Percentiles rank a stretch among this genome's conserved stretches.
phyloP scores from a whole-genome alignment of 2,329 filamentous ascomycete species.

The Lasiodiplodia citricola region DNA sequence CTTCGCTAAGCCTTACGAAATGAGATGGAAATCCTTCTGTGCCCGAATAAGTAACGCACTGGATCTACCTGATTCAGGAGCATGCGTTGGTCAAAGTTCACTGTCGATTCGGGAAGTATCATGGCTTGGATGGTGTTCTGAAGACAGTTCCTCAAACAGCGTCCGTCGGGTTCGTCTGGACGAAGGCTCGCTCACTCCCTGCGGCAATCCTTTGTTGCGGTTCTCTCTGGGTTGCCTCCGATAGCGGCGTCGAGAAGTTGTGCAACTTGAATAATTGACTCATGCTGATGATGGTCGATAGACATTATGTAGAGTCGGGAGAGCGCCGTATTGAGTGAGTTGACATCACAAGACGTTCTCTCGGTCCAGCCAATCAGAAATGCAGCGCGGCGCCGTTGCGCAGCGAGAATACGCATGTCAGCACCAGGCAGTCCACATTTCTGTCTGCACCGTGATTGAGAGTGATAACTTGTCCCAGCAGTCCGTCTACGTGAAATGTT shows the following conservation, averaged over 20 bases:
- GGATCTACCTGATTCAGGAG: neutral
- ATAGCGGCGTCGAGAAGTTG: neutral
- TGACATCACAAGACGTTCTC: neutral
- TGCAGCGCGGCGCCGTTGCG: neutral
- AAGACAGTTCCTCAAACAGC: neutral
- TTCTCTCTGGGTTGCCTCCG: neutral
- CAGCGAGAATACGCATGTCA: neutral
- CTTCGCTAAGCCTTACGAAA: neutral
- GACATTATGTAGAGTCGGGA: neutral
- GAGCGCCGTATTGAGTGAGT: neutral
- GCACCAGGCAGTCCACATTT: neutral
- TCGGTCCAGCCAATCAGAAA: neutral
- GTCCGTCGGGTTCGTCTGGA: neutral
- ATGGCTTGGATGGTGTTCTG: neutral
- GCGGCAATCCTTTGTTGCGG: neutral
- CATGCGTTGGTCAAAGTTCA: neutral
- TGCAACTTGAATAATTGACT: neutral
- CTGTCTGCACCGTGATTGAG: neutral
- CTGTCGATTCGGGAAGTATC: neutral
- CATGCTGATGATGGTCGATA: neutral
- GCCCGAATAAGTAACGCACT: neutral
- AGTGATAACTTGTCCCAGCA: neutral
- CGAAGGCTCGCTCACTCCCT: neutral
- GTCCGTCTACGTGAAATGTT: neutral
- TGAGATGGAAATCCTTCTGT: neutral